Evolutionary conservation across 75 land plant species (phyloP).

Genomic region (Picea sitchensis): DNA sequence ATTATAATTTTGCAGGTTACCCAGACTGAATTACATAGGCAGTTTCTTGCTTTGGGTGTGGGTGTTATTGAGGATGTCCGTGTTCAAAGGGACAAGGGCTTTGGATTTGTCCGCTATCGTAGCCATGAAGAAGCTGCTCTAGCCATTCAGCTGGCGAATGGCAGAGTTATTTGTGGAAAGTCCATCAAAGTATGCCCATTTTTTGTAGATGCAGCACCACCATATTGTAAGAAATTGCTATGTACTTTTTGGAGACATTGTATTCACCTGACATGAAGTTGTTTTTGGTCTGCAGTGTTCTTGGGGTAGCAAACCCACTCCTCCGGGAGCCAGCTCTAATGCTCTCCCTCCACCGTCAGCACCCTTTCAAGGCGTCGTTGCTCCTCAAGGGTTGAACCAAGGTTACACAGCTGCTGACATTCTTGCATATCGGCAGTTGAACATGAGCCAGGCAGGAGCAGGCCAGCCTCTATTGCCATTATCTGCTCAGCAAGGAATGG

Average conservation of each 20-base stretch:
- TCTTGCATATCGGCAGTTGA: constrained; percentile 67
- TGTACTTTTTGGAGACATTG: background rate
- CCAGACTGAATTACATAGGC: constrained; percentile 86
- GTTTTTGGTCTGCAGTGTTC: constrained; percentile 64
- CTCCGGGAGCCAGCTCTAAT: constrained; percentile 78
- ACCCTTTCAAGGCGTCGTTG: constrained; percentile 34
- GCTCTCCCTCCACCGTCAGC: constrained; percentile 71
- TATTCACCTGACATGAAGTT: background rate
- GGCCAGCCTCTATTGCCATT: constrained; percentile 75
- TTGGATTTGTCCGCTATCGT: constrained; percentile 96
- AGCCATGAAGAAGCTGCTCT: constrained; percentile 92
- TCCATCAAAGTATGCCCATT: constrained; percentile 71
- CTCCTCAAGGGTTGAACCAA: constrained; percentile 32
- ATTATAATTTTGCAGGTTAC: constrained; percentile 43
- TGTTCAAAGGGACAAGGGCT: constrained; percentile 92
- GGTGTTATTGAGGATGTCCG: constrained; percentile 95
- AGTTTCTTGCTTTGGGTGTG: constrained; percentile 81
- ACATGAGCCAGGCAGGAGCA: constrained; percentile 55
- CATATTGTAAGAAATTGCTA: background rate
- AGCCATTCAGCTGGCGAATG: constrained; percentile 91
- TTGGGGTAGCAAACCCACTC: constrained; percentile 99
- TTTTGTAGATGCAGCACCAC: background rate
- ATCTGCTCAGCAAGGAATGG: constrained; percentile 57
- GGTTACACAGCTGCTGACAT: constrained; percentile 72
- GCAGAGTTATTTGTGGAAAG: constrained; percentile 69